Percentiles rank a stretch among this genome's conserved stretches.
phyloP scores from a whole-genome alignment of 768 basidiomycete species.

The Suillus variegatus region DNA sequence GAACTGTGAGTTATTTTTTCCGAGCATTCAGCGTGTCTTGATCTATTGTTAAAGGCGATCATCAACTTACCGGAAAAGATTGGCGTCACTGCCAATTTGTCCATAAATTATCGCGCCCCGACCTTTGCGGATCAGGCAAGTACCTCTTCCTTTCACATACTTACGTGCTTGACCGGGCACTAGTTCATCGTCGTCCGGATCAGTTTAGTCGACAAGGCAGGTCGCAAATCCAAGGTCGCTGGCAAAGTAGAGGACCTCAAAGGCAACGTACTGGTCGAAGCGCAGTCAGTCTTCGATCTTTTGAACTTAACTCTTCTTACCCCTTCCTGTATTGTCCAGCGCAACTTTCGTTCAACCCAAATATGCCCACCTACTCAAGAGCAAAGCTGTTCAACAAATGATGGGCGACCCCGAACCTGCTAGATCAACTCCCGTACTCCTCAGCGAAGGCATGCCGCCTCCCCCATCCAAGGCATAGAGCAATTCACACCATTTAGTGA shows the following conservation, averaged over 20 bases:
- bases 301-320: background rate
- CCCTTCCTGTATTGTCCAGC: constrained; percentile 35
- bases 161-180: background rate
- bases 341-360: constrained; percentile 88
- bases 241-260: constrained; percentile 77
- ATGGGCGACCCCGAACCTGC: constrained; percentile 58
- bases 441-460: constrained; percentile 30
- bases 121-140: constrained; percentile 84
- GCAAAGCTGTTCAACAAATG: constrained; percentile 55
- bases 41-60: constrained; percentile 59
- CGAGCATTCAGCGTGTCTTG: background rate
- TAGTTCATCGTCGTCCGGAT: constrained; percentile 87
- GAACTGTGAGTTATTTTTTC: constrained; percentile 60
- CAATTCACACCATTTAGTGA: background rate
- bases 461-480: constrained; percentile 28
- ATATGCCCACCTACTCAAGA: constrained; percentile 77
- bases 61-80: constrained; percentile 85
- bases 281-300: constrained; percentile 53
- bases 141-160: background rate
- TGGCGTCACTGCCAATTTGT: constrained; percentile 88
- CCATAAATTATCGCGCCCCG: constrained; percentile 82
- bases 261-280: constrained; percentile 83
- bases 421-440: constrained; percentile 23
- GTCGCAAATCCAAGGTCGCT: constrained; percentile 73
- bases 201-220: constrained; percentile 62